These are phyloP conservation scores for Lyophyllum decastes DNA, from an alignment of 768 basidiomycete genomes.

Conservation along the genomic window DNA sequence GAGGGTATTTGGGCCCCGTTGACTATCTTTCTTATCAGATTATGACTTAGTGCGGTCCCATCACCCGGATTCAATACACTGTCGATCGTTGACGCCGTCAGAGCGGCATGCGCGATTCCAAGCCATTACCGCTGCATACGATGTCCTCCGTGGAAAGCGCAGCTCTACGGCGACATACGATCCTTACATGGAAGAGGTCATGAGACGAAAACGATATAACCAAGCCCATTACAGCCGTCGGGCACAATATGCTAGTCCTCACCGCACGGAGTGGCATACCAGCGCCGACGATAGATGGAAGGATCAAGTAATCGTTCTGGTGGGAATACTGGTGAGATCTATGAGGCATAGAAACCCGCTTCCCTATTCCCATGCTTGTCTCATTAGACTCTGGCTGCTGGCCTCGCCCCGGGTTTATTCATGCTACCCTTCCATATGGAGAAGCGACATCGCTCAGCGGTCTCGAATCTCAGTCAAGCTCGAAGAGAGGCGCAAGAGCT, in stretches of 20 bases:
- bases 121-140: slow-evolving; percentile 65
- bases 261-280: slow-evolving; percentile 26
- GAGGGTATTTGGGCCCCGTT: neutral
- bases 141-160: slow-evolving; percentile 45
- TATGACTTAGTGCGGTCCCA: slow-evolving; percentile 73
- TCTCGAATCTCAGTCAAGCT: slow-evolving; percentile 58
- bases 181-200: slow-evolving; percentile 52
- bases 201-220: slow-evolving; percentile 45
- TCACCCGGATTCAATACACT: slow-evolving; percentile 66
- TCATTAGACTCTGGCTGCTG: slow-evolving; percentile 42
- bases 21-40: slow-evolving; percentile 38
- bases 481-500: slow-evolving; percentile 55
- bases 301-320: slow-evolving; percentile 48
- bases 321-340: slow-evolving; percentile 50
- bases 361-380: neutral
- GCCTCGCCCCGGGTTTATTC: slow-evolving; percentile 45
- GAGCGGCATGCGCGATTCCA: slow-evolving; percentile 64
- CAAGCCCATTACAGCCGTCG: slow-evolving; percentile 31
- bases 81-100: slow-evolving; percentile 39
- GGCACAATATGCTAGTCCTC: slow-evolving; percentile 14
- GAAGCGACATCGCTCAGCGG: slow-evolving; percentile 51
- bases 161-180: slow-evolving; percentile 30
- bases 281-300: slow-evolving; percentile 49
- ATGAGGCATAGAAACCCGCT: neutral
- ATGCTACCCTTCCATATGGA: slow-evolving; percentile 36